Evolutionary conservation across 2,329 filamentous ascomycete genomes (phyloP).

Genomic region (Monosporascus sp.): DNA sequence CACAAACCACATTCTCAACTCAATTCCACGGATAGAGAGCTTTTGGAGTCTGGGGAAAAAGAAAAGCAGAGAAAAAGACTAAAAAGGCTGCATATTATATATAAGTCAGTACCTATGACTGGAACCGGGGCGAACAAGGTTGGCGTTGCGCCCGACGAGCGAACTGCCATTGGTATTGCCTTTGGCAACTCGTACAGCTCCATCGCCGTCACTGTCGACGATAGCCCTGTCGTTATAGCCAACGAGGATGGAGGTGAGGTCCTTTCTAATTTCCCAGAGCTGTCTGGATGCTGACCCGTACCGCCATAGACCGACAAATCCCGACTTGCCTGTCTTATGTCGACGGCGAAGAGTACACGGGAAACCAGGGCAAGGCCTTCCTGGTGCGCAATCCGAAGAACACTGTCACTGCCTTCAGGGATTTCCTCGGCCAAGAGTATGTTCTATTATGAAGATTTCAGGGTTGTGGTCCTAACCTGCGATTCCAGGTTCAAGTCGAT

Average conservation of each 20-base stretch:
- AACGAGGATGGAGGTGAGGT: constrained; percentile 91
- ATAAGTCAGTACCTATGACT: constrained; percentile 33
- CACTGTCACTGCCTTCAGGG: constrained; percentile 92
- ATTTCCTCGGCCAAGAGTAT: constrained; percentile 91
- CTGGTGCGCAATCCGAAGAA: constrained; percentile 88
- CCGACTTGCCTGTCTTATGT: constrained; percentile 92
- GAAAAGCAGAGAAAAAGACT: background rate
- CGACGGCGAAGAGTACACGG: constrained; percentile 93
- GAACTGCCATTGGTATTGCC: constrained; percentile 83
- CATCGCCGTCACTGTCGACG: constrained; percentile 87
- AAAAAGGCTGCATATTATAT: background rate
- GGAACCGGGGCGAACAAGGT: constrained; percentile 37
- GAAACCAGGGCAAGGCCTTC: constrained; percentile 90
- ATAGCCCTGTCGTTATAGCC: constrained; percentile 95
- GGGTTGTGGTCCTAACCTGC: constrained; percentile 1
- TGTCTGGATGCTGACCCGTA: constrained; percentile 10
- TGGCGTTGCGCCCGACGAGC: constrained; percentile 49
- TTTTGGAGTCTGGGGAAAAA: background rate
- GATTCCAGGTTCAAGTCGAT: constrained; percentile 75
- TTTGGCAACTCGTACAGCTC: constrained; percentile 99
- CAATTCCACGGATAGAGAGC: background rate
- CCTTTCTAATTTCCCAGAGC: background rate
- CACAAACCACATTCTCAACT: too few relatives aligned
- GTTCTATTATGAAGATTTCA: constrained; percentile 19
- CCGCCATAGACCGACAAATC: constrained; percentile 78